A percentile compares a stretch with the other conserved stretches of the same genome.
Conservation (phyloP, 2,329 filamentous ascomycete genomes). For the Neofusicoccum ribis region DNA sequence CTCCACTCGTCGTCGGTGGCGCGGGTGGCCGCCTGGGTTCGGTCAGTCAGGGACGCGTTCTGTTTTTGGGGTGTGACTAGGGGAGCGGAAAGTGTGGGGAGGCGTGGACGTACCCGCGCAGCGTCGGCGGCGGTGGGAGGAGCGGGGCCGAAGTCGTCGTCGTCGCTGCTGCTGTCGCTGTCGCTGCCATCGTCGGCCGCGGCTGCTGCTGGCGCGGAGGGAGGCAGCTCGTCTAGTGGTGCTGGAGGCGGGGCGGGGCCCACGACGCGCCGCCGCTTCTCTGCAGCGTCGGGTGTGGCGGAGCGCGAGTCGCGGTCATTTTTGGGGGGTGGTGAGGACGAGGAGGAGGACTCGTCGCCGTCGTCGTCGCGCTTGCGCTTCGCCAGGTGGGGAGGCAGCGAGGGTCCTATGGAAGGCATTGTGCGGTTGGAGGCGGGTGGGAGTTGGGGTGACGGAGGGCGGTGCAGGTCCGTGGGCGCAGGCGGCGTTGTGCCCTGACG, state of each 20-base stretch:
- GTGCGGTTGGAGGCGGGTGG: constrained; percentile 25
- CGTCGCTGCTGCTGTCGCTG: constrained; percentile 38
- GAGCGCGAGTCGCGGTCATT: constrained; percentile 24
- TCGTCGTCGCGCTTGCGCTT: constrained; percentile 53
- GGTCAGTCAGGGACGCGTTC: neutral
- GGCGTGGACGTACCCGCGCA: constrained; percentile 24
- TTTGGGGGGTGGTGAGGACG: constrained; percentile 28
- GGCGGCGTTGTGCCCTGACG: neutral
- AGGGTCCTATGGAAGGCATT: constrained; percentile 71
- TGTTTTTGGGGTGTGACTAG: too few species aligned
- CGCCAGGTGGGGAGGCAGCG: constrained; percentile 65
- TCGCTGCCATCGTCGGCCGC: constrained; percentile 24
- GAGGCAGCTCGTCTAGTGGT: constrained; percentile 48
- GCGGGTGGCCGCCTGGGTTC: neutral
- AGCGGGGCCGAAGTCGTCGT: constrained; percentile 49
- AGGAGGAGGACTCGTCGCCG: constrained; percentile 28
- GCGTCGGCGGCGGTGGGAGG: constrained; percentile 33
- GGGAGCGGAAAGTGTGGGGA: too few species aligned
- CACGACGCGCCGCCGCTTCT: constrained; percentile 54
- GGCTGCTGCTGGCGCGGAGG: constrained; percentile 31
- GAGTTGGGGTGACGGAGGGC: neutral
- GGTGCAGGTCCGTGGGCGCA: neutral
- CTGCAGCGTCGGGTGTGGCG: constrained; percentile 41
- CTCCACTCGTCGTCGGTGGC: constrained; percentile 23
- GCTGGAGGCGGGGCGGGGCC: constrained; percentile 59